These are phyloP conservation scores for Clarireedia hainanense DNA, from an alignment of 2,329 filamentous ascomycete species.

Conservation along the genomic window DNA sequence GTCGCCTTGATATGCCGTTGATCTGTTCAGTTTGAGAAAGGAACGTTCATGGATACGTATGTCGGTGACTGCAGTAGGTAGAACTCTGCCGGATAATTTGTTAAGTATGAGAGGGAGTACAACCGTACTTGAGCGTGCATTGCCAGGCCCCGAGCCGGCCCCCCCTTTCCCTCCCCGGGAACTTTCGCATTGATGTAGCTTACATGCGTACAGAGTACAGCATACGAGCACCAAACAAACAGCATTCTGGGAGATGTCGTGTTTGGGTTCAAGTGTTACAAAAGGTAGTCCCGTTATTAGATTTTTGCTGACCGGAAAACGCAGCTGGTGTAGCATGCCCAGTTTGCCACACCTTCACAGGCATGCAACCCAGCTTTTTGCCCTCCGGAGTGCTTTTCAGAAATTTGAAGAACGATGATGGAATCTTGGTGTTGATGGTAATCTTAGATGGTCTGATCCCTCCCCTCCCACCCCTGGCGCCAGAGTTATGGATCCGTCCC, in stretches of 20 bases:
- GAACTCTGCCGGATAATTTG: background rate
- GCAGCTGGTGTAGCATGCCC: background rate
- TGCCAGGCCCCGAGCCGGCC: background rate
- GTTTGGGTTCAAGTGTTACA: background rate
- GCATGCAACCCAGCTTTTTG: no score
- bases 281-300: background rate
- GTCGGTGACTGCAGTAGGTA: background rate
- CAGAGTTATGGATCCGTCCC: no score
- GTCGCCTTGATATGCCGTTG: background rate
- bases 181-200: background rate
- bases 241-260: constrained; percentile 1
- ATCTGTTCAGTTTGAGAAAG: background rate
- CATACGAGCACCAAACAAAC: background rate
- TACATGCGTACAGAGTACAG: background rate
- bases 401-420: background rate
- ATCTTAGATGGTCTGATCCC: no score
- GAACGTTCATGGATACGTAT: background rate
- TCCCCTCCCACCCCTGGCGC: no score
- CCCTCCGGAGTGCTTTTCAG: no score
- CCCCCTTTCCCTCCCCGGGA: background rate
- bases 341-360: background rate
- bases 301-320: background rate
- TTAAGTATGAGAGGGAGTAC: background rate
- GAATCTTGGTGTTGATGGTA: no score
- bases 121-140: background rate